Conservation (phyloP, 148 eudicot genomes). For the Chenopodium berlandieri region DNA sequence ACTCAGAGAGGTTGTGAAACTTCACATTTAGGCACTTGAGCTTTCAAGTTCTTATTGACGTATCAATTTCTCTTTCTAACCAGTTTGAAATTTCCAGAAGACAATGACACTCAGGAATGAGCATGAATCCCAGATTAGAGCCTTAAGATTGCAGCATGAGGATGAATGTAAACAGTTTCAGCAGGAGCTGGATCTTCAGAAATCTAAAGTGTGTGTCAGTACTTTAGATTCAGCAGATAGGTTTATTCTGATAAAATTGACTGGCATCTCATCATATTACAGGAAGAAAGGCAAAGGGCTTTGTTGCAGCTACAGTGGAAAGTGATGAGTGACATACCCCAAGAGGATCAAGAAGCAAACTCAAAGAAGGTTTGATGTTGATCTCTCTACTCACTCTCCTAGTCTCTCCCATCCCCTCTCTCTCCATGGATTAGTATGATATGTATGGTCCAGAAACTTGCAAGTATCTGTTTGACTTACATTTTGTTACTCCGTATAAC, state of each 20-base stretch:
- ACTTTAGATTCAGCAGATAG: constrained; percentile 9
- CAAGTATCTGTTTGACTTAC: background rate
- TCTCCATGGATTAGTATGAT: background rate
- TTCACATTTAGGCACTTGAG: background rate
- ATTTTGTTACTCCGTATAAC: background rate
- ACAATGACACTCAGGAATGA: constrained; percentile 59
- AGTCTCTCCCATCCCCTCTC: background rate
- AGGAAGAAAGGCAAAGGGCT: constrained; percentile 96
- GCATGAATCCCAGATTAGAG: constrained; percentile 74
- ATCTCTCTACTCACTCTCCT: background rate
- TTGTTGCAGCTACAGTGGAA: constrained; percentile 88
- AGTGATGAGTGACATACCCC: constrained; percentile 86
- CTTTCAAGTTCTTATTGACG: background rate
- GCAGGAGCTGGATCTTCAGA: constrained; percentile 88
- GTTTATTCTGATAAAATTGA: constrained; percentile 2
- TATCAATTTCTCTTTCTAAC: constrained; percentile 15
- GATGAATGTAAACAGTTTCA: constrained; percentile 72
- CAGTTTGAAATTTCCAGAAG: constrained; percentile 45
- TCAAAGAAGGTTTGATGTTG: constrained; percentile 63
- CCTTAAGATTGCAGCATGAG: constrained; percentile 69
- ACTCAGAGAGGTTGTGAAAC: constrained; percentile 61
- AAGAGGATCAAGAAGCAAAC: constrained; percentile 88
- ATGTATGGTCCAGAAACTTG: background rate
- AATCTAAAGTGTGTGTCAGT: constrained; percentile 50
- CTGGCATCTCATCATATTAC: constrained; percentile 22